These are phyloP conservation scores for Pulveroboletus sp. DNA, from an alignment of 768 basidiomycete genomes.

Conservation along the genomic window DNA sequence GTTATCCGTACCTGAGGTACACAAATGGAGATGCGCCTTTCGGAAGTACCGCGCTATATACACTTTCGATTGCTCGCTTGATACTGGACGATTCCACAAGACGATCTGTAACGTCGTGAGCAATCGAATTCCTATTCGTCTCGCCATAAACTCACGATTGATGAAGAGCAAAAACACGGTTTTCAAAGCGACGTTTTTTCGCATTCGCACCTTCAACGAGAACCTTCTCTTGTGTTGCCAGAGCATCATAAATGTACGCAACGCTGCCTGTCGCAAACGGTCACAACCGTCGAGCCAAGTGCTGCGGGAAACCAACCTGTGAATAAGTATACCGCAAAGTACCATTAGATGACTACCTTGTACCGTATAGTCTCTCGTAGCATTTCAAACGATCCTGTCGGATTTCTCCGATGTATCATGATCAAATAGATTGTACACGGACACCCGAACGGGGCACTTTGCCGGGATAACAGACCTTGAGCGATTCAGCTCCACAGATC, in stretches of 20 bases:
- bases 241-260: conserved; percentile 77
- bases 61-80: conserved; percentile 82
- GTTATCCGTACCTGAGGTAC: conserved; percentile 75
- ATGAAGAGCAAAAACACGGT: conserved; percentile 88
- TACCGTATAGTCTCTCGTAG: conserved; percentile 96
- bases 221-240: conserved; percentile 71
- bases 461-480: conserved; percentile 84
- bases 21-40: conserved; percentile 90
- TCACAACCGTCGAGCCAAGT: conserved; percentile 75
- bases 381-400: conserved; percentile 97
- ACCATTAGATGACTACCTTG: conserved; percentile 51
- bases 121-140: not conserved
- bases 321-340: not conserved
- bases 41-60: conserved; percentile 81
- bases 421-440: conserved; percentile 94
- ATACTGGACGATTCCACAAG: conserved; percentile 87
- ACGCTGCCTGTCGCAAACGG: conserved; percentile 92
- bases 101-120: conserved; percentile 58
- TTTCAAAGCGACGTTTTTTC: too few relatives aligned
- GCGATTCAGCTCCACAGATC: conserved; percentile 97
- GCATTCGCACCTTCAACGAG: conserved; percentile 98
- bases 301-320: conserved; percentile 50
- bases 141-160: conserved; percentile 62
- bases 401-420: conserved; percentile 82
- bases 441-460: conserved; percentile 97